Evolutionary conservation across 2,329 filamentous ascomycete species (phyloP).

Genomic region (Colletotrichum chrysophilum): DNA sequence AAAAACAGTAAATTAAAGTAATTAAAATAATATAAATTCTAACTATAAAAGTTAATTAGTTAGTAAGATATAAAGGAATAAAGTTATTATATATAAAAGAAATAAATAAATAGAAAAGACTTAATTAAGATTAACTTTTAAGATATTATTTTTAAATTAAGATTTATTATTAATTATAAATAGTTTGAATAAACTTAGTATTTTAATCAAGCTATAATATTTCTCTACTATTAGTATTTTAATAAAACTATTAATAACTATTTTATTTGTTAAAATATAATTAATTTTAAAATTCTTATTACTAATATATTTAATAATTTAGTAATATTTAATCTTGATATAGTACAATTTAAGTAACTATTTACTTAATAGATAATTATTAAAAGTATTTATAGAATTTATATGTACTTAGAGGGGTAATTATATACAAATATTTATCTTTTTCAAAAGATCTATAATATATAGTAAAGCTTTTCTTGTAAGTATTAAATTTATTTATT

Average conservation of each 20-base stretch:
- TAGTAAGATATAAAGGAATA: not conserved
- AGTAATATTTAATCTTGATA: not conserved
- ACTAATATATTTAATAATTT: not conserved
- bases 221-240: not conserved
- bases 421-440: too few relatives aligned
- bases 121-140: not conserved
- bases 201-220: not conserved
- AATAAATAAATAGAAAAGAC: not conserved
- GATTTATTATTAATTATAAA: not conserved
- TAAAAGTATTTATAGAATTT: too few relatives aligned
- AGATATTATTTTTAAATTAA: not conserved
- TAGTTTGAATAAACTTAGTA: not conserved
- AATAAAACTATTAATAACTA: not conserved
- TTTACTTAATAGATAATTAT: too few relatives aligned
- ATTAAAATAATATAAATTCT: not conserved
- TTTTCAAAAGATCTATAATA: not conserved
- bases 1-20: not conserved
- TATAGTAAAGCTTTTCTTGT: too few relatives aligned
- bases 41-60: not conserved
- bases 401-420: too few relatives aligned
- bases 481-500: not conserved
- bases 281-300: not conserved
- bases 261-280: not conserved
- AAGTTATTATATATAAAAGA: not conserved
- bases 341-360: not conserved